Evolutionary conservation across 495 filamentous ascomycete genomes (phyloP), one percentile per base, ranked within the genome.

Genomic region (Talaromyces wortmannii): DNA sequence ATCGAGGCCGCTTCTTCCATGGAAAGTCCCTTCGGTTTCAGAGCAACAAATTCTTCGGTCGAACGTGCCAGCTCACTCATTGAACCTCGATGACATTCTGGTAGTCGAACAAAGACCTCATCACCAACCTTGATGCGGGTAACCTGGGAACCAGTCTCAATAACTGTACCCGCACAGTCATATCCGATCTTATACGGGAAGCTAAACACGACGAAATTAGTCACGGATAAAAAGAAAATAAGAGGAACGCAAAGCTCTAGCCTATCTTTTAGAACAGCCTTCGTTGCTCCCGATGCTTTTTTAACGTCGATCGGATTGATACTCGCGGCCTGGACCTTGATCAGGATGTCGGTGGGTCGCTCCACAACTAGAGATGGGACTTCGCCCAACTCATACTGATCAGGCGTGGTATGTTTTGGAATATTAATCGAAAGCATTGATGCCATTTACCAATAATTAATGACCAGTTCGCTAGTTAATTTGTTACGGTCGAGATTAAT

Each of bases 91-190:
- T 36, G 31, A 42, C 36, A 31, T 10, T 45, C 40, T 18, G 33
- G 33, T 12, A 53, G 51, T n/a, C 51, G 51, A 11, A 45, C 42
- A 23, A 31, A 53, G 12, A 80, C 71, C 29, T 76, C 63, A 59
- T 81, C 76, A 53, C 82, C 80, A 31, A 65, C 50, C 31, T 69
- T 59, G 58, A 84, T 80, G 23, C 67, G 63, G 5, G 55, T 62
- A 29, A 78, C 72, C 2, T 56, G 44, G 3, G 67, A 62, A 18
- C 82, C 82, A 32, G 73, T 50, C 2, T 69, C 67, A n/a, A 72
- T 72, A 32, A 84, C 72, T 7, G 75, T 82, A 10, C 83, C 81
- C 10, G 74, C 58, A 30, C 79, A 80, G 67, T 86, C 82, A 61
- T 86, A 82, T 0, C 51, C 51, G 10, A 53, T 18, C 29, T 53